Percentiles rank a stretch among this genome's conserved stretches.
Evolutionary conservation across 192 early-diverging fungal species (phyloP).

Genomic region (Rhizoclosmatium globosum): DNA sequence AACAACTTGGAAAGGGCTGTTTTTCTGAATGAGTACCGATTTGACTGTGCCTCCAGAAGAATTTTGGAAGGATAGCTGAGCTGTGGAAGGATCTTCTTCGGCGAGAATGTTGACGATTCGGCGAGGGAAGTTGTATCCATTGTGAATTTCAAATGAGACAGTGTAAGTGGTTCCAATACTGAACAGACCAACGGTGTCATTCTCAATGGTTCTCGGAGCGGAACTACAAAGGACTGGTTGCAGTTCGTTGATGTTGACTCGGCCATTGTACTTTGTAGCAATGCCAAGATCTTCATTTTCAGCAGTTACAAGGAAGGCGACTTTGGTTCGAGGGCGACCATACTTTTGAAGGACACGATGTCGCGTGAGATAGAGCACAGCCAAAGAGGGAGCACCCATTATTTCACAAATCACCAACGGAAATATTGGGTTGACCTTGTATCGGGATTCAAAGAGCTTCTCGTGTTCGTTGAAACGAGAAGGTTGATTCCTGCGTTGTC

Average conservation of each 20-base stretch:
- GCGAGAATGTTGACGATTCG: background rate
- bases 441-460: background rate
- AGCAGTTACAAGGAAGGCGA: background rate
- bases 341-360: background rate
- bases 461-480: background rate
- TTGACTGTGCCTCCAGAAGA: background rate
- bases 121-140: background rate
- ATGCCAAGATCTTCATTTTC: background rate
- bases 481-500: background rate
- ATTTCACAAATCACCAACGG: background rate
- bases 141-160: conserved; percentile 16
- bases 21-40: background rate
- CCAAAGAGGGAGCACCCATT: background rate
- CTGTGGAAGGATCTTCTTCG: background rate
- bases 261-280: background rate
- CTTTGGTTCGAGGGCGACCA: background rate
- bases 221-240: background rate
- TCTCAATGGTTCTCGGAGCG: background rate
- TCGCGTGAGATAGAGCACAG: background rate
- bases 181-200: conserved; percentile 17
- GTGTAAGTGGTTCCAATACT: background rate
- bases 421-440: background rate
- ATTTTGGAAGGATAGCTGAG: conserved; percentile 1
- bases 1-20: background rate
- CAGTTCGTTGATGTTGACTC: conserved; percentile 16